Evolutionary conservation across 495 filamentous ascomycete species (phyloP).

Genomic region (Corynascus novoguineensis): DNA sequence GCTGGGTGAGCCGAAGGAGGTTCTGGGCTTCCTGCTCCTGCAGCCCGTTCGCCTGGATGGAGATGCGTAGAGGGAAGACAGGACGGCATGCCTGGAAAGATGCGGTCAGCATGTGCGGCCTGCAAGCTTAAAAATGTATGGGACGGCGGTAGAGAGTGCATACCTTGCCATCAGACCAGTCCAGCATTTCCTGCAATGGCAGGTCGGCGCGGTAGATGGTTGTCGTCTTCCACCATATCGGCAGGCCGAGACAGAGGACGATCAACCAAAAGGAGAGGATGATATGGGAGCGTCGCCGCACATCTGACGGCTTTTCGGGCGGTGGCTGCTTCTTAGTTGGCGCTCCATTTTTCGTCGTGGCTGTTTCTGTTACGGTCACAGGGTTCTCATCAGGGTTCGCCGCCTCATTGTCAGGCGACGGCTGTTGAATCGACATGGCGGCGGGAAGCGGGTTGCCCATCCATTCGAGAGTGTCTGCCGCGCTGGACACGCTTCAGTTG

Average conservation of each 20-base stretch:
- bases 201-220: constrained; percentile 83
- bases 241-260: constrained; percentile 76
- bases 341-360: neutral
- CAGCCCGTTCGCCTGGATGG: constrained; percentile 64
- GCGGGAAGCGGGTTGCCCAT: constrained; percentile 8
- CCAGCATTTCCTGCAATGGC: constrained; percentile 79
- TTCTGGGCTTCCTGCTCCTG: constrained; percentile 65
- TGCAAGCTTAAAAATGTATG: too few relatives aligned
- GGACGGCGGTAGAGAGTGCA: constrained; percentile 15
- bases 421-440: constrained; percentile 30
- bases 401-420: constrained; percentile 18
- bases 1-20: constrained; percentile 77
- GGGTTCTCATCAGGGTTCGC: constrained; percentile 1
- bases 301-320: constrained; percentile 65
- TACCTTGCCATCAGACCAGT: constrained; percentile 92
- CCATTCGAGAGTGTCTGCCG: constrained; percentile 1
- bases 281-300: constrained; percentile 62
- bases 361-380: neutral
- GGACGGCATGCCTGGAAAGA: constrained; percentile 68
- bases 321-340: constrained; percentile 50
- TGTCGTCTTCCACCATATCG: constrained; percentile 97
- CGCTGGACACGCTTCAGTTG: constrained; percentile 3
- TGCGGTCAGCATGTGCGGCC: neutral
- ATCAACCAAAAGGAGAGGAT: constrained; percentile 89
- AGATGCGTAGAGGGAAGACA: constrained; percentile 80